These are phyloP conservation scores for Mallotus nudiflorus DNA, from an alignment of 345 rosid genomes.

Conservation along the genomic window DNA sequence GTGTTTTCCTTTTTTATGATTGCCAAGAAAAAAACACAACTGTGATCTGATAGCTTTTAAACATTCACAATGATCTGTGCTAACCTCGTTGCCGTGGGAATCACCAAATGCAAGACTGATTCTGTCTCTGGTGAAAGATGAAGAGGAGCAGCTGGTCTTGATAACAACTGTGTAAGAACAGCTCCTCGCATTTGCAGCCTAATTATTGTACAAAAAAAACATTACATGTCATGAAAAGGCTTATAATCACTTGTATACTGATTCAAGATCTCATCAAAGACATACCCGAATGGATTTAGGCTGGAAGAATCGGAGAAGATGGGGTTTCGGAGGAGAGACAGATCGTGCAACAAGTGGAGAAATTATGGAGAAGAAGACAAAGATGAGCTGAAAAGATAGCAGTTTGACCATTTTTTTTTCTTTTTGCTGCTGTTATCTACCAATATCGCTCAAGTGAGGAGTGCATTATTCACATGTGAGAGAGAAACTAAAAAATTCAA, in stretches of 20 bases:
- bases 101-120: constrained; percentile 15
- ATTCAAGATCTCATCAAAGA: background rate
- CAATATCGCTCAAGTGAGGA: background rate
- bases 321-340: background rate
- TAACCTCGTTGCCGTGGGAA: constrained; percentile 10
- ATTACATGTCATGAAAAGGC: background rate
- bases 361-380: constrained; percentile 8
- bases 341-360: background rate
- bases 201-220: background rate
- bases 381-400: background rate
- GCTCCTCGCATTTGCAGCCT: constrained; percentile 11
- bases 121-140: constrained; percentile 18
- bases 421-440: background rate
- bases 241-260: too few relatives aligned
- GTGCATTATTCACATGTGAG: too few relatives aligned
- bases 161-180: constrained; percentile 9
- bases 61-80: too few relatives aligned
- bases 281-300: constrained; percentile 7
- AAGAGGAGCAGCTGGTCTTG: constrained; percentile 18
- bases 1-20: too few relatives aligned
- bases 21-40: too few relatives aligned
- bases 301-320: background rate
- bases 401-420: constrained; percentile 5
- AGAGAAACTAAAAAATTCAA: too few relatives aligned
- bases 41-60: too few relatives aligned